A percentile compares a stretch with the other conserved stretches of the same genome.
These are phyloP conservation scores for Penicillium angulare DNA, from an alignment of 495 filamentous ascomycete species.

Conservation along the genomic window DNA sequence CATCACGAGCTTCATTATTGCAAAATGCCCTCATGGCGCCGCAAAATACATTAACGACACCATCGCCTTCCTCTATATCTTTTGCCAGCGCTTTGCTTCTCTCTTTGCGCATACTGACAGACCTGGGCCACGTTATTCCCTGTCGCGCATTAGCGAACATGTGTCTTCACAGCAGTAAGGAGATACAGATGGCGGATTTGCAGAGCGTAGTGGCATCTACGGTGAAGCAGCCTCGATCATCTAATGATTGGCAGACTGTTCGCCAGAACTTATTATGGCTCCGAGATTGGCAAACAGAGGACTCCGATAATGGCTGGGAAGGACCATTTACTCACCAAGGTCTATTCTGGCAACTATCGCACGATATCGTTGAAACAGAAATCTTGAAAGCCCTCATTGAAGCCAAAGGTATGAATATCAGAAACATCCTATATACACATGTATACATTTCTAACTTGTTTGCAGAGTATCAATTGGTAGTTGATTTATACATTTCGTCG, in stretches of 20 bases:
- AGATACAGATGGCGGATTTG: conserved; percentile 65
- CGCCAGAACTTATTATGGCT: conserved; percentile 78
- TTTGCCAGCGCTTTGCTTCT: conserved; percentile 68
- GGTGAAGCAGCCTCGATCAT: conserved; percentile 53
- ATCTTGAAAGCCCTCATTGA: conserved; percentile 70
- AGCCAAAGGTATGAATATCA: conserved; percentile 55
- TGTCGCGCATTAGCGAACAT: conserved; percentile 50
- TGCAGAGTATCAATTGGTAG: conserved; percentile 65
- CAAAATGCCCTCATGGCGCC: conserved; percentile 57
- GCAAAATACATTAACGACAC: conserved; percentile 66
- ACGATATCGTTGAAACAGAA: conserved; percentile 66
- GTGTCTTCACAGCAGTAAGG: conserved; percentile 46
- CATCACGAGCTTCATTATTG: conserved; percentile 46
- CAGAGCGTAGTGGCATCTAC: conserved; percentile 58
- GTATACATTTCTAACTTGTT: conserved; percentile 12
- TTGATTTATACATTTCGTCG: conserved; percentile 61
- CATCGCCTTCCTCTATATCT: conserved; percentile 55
- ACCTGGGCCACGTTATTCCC: conserved; percentile 57
- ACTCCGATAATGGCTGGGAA: conserved; percentile 26
- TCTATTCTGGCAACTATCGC: conserved; percentile 67
- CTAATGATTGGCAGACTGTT: conserved; percentile 64
- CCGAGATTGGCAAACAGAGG: conserved; percentile 67
- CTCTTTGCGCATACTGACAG: conserved; percentile 63
- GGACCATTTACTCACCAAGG: conserved; percentile 47
- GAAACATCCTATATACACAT: not conserved